Evolutionary conservation across 2,329 filamentous ascomycete species (phyloP), one percentile per base, ranked within the genome.

Genomic region (Ascochyta rabiei): DNA sequence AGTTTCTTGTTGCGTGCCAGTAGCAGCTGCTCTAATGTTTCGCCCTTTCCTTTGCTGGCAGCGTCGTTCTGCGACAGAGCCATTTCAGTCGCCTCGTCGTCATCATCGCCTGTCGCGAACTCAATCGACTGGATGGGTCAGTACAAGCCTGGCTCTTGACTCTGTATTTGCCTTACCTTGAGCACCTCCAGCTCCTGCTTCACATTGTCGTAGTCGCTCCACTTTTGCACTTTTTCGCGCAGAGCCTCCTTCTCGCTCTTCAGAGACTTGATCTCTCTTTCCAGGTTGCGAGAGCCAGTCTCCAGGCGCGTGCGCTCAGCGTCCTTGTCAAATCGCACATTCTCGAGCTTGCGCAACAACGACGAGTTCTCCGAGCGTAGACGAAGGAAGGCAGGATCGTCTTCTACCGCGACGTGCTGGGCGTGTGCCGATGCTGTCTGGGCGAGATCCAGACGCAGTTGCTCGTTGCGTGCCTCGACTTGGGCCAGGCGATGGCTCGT

Each of bases 1-100:
- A 99, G 82, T 78, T 98, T 99, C 80, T 98, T 99, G 80, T 99
- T 99, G 40, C 95, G 87, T 9, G 91, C 89, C 47, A 99, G 80
- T 6, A 99, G 81, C 24, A 99, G 85, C 76, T 96, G 93, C 75
- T 99, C 95, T 9, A 99, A 78, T 1, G 89, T 92, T 65, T 96
- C 91, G 38, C 89, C 86, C 63, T 89, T 89, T 43, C 79, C 78
- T 70, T 86, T 87, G 24, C 41, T 33, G 6, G 77, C 72, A 2
- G 79, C 66, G 2, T 83, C 84, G 63, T 86, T 86, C 26, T 69
- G 70, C 4, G 67, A 70, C 9, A 71, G 62, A 13, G 66, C 64
- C 41, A 73, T 53, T 24, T 72, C 68, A 4, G 73, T 75, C 3
- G 71, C 63, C 33, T 71, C 69, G 35, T 75, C 78, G 16, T 96